Base-by-base conservation (phyloP, 2,329 filamentous ascomycete species). In the Hypoxylon sp. region DNA sequence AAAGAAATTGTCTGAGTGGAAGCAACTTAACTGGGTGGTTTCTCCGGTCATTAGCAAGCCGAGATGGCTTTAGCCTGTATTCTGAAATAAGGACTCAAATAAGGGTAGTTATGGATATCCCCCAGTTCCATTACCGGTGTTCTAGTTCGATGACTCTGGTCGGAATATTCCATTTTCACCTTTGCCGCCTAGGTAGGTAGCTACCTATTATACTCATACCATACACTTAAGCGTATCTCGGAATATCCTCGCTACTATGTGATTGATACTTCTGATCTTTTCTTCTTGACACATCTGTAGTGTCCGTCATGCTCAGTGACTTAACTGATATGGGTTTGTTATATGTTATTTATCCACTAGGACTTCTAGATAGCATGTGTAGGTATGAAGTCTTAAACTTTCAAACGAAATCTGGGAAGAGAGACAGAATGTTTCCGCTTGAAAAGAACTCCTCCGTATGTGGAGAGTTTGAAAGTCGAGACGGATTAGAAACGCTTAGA, bases 31-130 rank as follows among this genome's bases (percentile, higher is more conserved):
- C 5, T 41, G 14, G n/a, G 36, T 17, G 4, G 28, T 57, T 46
- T 48, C 53, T 23, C 38, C 28, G 48, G 38, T 13, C 17, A 52
- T 30, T 7, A 11, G 48, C 19, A 32, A 36, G 46, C 41, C 14
- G 46, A 60, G 23, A 60, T 28, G 25, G 25, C 25, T 28, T 5
- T 5, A 28, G 6, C 25, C 25, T 7, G 3, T 28, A 28, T 5
- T 28, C 25, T 28, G n/a, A n/a, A n/a, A n/a, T n/a, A n/a, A n/a
- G n/a, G n/a, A n/a, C n/a, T n/a, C n/a, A n/a, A n/a, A n/a, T n/a
- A n/a, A n/a, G n/a, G n/a, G n/a, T 23, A 23, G 6, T 7, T 28
- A 28, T 28, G 6, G 25, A 6, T 28, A 28, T 28, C 25, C 6
- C 6, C 25, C 5, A 5, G 25, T 28, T 28, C 5, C 7, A 10